Percentiles rank a stretch among this genome's conserved stretches.
phyloP scores from a whole-genome alignment of 495 filamentous ascomycete species.

The Aspergillus sclerotioniger region DNA sequence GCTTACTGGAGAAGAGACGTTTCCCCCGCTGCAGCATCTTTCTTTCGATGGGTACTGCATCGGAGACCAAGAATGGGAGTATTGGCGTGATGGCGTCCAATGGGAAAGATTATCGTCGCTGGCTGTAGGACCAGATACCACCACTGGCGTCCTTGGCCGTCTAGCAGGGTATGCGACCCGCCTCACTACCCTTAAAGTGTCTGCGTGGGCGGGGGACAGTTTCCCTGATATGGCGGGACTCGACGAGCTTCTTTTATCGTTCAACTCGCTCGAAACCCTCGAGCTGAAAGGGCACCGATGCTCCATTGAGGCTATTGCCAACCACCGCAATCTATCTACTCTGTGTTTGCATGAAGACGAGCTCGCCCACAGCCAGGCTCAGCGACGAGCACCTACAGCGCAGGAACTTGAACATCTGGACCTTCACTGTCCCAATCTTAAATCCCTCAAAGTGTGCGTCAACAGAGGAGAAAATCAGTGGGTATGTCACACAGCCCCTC shows the following conservation, averaged over 20 bases:
- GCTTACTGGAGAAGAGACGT: neutral
- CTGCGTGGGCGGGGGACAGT: neutral
- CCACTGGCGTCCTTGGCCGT: neutral
- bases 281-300: neutral
- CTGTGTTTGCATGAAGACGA: neutral
- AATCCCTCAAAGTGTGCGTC: neutral
- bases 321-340: neutral
- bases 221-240: neutral
- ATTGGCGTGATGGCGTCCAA: conserved; percentile 3
- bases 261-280: neutral
- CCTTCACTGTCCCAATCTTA: neutral
- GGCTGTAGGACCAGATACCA: neutral
- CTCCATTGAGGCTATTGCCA: neutral
- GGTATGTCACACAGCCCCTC: neutral
- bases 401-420: neutral
- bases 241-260: neutral
- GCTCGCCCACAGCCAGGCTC: neutral
- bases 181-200: neutral
- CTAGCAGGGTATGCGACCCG: neutral
- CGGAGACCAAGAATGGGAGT: neutral
- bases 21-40: neutral
- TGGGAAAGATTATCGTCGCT: neutral
- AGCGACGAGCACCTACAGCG: neutral
- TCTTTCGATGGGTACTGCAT: conserved; percentile 1
- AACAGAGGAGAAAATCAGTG: neutral